These are phyloP conservation scores for Barnettozyma pratensis DNA, from an alignment of 805 yeast species.

Conservation along the genomic window DNA sequence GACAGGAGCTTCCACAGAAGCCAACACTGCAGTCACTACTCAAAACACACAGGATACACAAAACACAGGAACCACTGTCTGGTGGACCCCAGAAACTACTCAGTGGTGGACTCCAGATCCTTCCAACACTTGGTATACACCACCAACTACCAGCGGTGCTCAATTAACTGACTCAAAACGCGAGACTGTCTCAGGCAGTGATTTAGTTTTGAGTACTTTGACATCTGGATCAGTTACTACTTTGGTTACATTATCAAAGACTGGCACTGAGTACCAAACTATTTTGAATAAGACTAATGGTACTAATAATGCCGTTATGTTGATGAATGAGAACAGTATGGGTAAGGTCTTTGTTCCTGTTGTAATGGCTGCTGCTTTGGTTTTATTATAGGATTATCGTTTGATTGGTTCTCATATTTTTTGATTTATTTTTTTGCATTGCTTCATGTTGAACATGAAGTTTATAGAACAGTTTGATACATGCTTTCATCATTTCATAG, in stretches of 20 bases:
- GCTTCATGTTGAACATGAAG: no score
- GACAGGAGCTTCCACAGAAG: not conserved
- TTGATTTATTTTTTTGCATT: no score
- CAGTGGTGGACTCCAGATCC: slow-evolving; percentile 12
- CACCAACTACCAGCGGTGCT: not conserved
- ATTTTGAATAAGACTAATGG: not conserved
- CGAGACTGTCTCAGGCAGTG: not conserved
- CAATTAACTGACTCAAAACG: no score
- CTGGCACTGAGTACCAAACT: not conserved
- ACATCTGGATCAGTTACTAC: slow-evolving; percentile 2
- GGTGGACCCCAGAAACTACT: slow-evolving; percentile 11
- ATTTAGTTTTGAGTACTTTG: not conserved
- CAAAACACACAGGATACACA: not conserved
- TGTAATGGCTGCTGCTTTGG: slow-evolving; percentile 5
- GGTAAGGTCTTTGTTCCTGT: slow-evolving; percentile 1
- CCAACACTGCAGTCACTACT: not conserved
- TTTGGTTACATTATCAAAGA: slow-evolving; percentile 2
- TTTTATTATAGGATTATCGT: no score
- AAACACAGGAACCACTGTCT: slow-evolving; percentile 3
- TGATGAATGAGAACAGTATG: not conserved
- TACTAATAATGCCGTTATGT: not conserved
- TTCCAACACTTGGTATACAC: slow-evolving; percentile 1
- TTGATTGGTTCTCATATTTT: no score
- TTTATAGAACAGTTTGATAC: no score
- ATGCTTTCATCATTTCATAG: no score